Evolutionary conservation across 768 basidiomycete species (phyloP).

Genomic region (Mycena vulgaris): DNA sequence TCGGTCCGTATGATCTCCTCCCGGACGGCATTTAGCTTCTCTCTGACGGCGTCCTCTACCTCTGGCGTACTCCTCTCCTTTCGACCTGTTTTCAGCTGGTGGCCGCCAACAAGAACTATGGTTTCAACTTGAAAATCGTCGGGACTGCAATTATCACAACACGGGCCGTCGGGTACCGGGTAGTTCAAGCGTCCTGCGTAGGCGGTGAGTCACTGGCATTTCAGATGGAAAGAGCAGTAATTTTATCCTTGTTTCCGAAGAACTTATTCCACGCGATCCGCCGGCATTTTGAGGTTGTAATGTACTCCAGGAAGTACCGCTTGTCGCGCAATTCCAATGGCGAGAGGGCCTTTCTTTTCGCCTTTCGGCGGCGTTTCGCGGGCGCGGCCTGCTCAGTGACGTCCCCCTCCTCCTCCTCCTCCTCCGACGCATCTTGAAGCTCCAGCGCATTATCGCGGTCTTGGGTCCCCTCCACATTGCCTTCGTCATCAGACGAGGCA

Average conservation of each 20-base stretch:
- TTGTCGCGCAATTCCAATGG: conserved; percentile 17
- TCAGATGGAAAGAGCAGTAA: too few relatives aligned
- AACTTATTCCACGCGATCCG: conserved; percentile 26
- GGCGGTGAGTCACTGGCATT: neutral
- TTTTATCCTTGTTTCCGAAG: conserved; percentile 26
- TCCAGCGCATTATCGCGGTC: conserved; percentile 5
- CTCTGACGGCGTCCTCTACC: conserved; percentile 8
- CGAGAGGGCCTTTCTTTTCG: neutral
- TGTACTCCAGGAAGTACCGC: conserved; percentile 29
- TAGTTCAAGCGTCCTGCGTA: conserved; percentile 1
- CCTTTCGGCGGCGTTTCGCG: neutral
- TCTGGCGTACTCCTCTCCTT: conserved; percentile 16
- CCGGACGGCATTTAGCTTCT: neutral
- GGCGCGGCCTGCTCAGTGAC: too few relatives aligned
- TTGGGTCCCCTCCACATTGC: neutral
- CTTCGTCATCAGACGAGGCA: neutral
- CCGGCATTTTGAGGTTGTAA: conserved; percentile 21
- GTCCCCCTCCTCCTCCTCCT: too few relatives aligned
- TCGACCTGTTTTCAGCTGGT: conserved; percentile 12
- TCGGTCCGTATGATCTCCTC: neutral
- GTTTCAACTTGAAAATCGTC: conserved; percentile 5
- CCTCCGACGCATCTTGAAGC: too few relatives aligned
- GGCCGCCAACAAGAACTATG: neutral
- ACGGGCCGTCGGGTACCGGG: neutral
- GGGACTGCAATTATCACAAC: conserved; percentile 37